Percentiles rank a stretch among this genome's conserved stretches.
These are phyloP conservation scores for Hymenotorrendiella dingleyae DNA, from an alignment of 2,329 filamentous ascomycete species.

Conservation along the genomic window DNA sequence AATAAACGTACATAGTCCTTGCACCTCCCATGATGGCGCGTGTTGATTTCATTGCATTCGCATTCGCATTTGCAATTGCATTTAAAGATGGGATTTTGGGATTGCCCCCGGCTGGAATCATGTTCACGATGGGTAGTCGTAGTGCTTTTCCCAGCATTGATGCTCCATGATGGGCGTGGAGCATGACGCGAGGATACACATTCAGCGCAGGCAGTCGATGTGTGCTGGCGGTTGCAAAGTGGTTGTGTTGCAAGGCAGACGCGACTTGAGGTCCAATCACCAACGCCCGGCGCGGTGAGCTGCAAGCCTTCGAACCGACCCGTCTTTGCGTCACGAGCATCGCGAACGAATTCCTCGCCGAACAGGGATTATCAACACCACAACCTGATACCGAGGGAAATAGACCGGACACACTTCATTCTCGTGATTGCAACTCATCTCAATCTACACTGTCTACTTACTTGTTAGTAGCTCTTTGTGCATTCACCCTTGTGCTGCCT, in stretches of 20 bases:
- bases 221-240: constrained; percentile 2
- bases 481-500: too few relatives aligned
- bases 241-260: constrained; percentile 17
- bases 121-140: constrained; percentile 19
- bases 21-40: constrained; percentile 11
- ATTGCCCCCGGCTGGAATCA: constrained; percentile 16
- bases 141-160: constrained; percentile 25
- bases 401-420: not conserved
- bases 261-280: constrained; percentile 19
- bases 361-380: not conserved
- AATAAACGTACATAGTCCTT: constrained; percentile 19
- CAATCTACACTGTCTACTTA: not conserved
- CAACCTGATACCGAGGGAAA: not conserved
- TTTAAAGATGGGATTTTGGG: constrained; percentile 7
- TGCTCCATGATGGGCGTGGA: constrained; percentile 31
- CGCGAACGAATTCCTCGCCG: not conserved
- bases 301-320: not conserved
- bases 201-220: not conserved
- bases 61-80: too few relatives aligned
- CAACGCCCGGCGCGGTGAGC: not conserved
- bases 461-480: not conserved
- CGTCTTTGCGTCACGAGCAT: constrained; percentile 1
- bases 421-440: not conserved
- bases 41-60: constrained; percentile 18
- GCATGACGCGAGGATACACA: constrained; percentile 28